Evolutionary conservation across 148 eudicot species (phyloP), one percentile per base, ranked within the genome.

Genomic region (Polygonum aviculare): DNA sequence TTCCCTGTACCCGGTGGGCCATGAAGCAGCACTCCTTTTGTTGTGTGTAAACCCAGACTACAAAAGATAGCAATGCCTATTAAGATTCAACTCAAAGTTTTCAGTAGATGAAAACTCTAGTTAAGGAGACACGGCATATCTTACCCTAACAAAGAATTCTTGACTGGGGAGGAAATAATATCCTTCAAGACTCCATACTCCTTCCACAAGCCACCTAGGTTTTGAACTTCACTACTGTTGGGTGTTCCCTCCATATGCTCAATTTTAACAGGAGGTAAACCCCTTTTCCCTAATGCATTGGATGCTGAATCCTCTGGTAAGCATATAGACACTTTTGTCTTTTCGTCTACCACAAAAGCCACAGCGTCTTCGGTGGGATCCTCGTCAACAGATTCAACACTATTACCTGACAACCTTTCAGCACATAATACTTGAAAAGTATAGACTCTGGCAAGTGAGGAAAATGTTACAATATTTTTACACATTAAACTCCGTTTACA

Each of bases 1-100:
- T 95, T 95, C 59, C 99, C 99, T 36, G 97, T 93, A 81, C 99
- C 99, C 39, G 96, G 87, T 74, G 99, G 91, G 41, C 99, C 99
- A 75, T 95, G 87, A 87, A 95, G 96, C 82, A 95, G 90, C 83
- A 95, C 97, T 83, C 99, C 99, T 72, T 91, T 95, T 80, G 87
- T 88, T 79, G 94, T 86, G 67, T 93, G 91, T 80, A 91, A 86
- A 73, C 97, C 96, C 76, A 90, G 69, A 79, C 97, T 92, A 82
- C 78, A 80, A 83, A 75, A 86, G 79, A 38, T 75, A 72, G 80
- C 38, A 81, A 81, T 40, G 80, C 77, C 79, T 69, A 76, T 78
- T 73, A 78, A 72, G 67, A 81, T 48, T 62, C 75, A 76, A 69
- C 19, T 69, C 3, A 55, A 72, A 81, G 63, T 69, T 16, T 62